Percentiles rank a stretch among this genome's conserved stretches.
Evolutionary conservation across 768 basidiomycete genomes (phyloP).

Genomic region (Daedaleopsis nitida): DNA sequence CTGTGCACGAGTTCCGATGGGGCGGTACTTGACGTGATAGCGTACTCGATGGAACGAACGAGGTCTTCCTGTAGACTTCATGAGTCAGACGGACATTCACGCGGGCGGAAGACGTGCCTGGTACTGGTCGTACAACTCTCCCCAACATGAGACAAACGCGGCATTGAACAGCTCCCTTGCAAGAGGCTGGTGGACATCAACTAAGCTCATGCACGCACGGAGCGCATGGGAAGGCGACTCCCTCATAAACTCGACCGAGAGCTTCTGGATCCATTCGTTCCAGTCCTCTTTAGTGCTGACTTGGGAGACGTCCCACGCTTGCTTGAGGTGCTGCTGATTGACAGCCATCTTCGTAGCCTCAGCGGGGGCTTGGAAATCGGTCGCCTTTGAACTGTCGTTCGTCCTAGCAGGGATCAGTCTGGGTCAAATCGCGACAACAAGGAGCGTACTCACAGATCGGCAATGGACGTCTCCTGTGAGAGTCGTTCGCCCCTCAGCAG

Average conservation of each 20-base stretch:
- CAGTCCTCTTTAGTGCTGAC: slow-evolving; percentile 84
- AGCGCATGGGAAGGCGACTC: slow-evolving; percentile 98
- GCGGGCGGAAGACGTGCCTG: slow-evolving; percentile 56
- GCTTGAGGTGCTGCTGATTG: slow-evolving; percentile 96
- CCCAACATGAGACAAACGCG: slow-evolving; percentile 98
- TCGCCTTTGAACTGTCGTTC: slow-evolving; percentile 60
- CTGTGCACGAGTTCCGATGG: slow-evolving; percentile 91
- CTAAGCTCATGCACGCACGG: slow-evolving; percentile 91
- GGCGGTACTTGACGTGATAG: slow-evolving; percentile 74
- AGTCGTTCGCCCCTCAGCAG: slow-evolving; percentile 90
- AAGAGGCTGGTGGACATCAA: slow-evolving; percentile 87
- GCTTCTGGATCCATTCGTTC: slow-evolving; percentile 92
- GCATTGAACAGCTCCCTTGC: slow-evolving; percentile 97
- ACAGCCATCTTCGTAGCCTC: slow-evolving; percentile 90
- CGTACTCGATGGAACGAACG: slow-evolving; percentile 84
- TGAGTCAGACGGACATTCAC: neutral
- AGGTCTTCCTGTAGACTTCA: slow-evolving; percentile 76
- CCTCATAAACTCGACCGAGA: slow-evolving; percentile 96
- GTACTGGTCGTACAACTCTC: slow-evolving; percentile 93
- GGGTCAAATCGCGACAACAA: slow-evolving; percentile 25
- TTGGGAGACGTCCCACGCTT: slow-evolving; percentile 90
- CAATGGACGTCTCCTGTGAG: slow-evolving; percentile 62
- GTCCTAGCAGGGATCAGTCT: slow-evolving; percentile 37
- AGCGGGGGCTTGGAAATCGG: slow-evolving; percentile 74
- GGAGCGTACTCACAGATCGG: slow-evolving; percentile 4